A percentile compares a stretch with the other conserved stretches of the same genome.
These are phyloP conservation scores for Aureobasidium sp. DNA, from an alignment of 2,329 filamentous ascomycete genomes.

Conservation along the genomic window DNA sequence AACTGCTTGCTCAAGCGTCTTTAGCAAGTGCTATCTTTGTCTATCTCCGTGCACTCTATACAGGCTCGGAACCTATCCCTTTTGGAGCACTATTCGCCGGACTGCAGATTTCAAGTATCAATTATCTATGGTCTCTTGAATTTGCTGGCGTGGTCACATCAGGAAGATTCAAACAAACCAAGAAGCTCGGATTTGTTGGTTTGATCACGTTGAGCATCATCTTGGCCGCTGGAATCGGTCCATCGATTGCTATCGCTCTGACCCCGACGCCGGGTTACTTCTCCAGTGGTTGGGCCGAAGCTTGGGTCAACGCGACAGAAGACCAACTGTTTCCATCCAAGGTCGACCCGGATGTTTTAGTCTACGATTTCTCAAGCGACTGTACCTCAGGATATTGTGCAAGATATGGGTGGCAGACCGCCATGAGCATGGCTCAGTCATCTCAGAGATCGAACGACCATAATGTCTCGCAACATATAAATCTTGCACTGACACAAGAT, in stretches of 20 bases:
- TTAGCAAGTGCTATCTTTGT: background rate
- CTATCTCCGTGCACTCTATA: background rate
- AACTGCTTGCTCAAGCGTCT: background rate
- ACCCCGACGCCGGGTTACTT: background rate
- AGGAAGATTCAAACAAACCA: background rate
- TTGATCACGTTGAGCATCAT: background rate
- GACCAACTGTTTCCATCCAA: background rate
- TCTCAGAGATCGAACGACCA: too few relatives aligned
- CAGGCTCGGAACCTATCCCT: background rate
- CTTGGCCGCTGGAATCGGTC: background rate
- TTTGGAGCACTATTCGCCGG: background rate
- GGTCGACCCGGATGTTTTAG: background rate
- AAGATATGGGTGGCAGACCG: background rate
- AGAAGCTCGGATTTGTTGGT: background rate
- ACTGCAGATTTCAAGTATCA: background rate
- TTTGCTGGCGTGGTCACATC: background rate
- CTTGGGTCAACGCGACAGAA: background rate
- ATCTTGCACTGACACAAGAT: background rate
- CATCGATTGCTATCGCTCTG: background rate
- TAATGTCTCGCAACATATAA: background rate
- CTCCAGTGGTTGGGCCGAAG: background rate
- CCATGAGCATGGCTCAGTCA: background rate
- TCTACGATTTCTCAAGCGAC: too few relatives aligned
- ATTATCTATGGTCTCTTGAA: background rate
- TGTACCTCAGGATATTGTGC: too few relatives aligned